These are phyloP conservation scores for Fraxinus velutina DNA, from an alignment of 305 asterid genomes.

Conservation along the genomic window DNA sequence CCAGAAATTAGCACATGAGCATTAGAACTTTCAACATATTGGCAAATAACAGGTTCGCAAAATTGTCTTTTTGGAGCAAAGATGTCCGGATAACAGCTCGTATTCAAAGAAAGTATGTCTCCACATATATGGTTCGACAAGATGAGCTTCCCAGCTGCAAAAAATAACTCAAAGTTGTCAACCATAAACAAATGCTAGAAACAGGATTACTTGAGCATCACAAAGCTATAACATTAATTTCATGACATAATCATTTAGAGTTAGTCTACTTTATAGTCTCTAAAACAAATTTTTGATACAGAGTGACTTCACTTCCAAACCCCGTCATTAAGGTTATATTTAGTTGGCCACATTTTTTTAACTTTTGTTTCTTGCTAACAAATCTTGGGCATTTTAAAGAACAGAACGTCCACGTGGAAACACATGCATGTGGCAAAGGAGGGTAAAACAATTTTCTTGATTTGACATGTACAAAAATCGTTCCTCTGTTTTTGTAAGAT, in stretches of 20 bases:
- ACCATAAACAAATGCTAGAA: neutral
- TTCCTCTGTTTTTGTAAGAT: neutral
- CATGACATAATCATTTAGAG: neutral
- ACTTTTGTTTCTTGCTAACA: neutral
- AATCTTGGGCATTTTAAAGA: neutral
- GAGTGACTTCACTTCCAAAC: neutral
- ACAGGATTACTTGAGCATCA: neutral
- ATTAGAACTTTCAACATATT: slow-evolving; percentile 24
- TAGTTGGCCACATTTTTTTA: neutral
- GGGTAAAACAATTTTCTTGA: neutral
- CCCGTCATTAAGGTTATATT: neutral
- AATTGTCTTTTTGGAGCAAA: slow-evolving; percentile 24
- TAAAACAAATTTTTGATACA: neutral
- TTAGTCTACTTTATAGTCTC: neutral
- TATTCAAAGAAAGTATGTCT: slow-evolving; percentile 24
- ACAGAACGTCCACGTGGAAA: neutral
- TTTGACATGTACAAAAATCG: neutral
- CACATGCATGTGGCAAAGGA: neutral
- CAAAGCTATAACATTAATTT: neutral
- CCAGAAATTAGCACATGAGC: slow-evolving; percentile 43
- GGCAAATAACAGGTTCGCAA: slow-evolving; percentile 22
- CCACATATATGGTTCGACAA: slow-evolving; percentile 16
- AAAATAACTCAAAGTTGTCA: slow-evolving; percentile 14
- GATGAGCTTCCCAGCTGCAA: slow-evolving; percentile 29
- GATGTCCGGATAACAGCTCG: slow-evolving; percentile 19